Percentiles rank a stretch among this genome's conserved stretches.
Evolutionary conservation across 768 basidiomycete genomes (phyloP).

Genomic region (Termitomyces sp.): DNA sequence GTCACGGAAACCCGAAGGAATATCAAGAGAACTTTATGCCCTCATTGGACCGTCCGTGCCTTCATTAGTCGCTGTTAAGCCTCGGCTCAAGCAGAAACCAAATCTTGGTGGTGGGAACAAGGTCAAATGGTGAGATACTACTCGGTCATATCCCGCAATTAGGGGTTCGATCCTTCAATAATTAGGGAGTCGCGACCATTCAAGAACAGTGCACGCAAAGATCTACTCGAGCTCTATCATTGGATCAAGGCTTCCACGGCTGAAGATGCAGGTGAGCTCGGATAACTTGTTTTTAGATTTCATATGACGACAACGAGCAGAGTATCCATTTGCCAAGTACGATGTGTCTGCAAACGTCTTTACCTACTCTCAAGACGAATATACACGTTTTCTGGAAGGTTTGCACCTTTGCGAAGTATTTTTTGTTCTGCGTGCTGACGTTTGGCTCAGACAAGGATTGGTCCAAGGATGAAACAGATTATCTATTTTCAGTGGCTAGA

Average conservation of each 20-base stretch:
- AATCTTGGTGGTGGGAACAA: constrained; percentile 57
- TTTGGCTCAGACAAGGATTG: constrained; percentile 64
- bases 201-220: constrained; percentile 63
- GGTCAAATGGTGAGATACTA: constrained; percentile 58
- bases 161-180: background rate
- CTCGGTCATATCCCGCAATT: constrained; percentile 1
- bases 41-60: constrained; percentile 95
- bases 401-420: constrained; percentile 14
- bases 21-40: constrained; percentile 87
- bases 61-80: constrained; percentile 74
- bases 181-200: constrained; percentile 76
- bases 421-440: background rate
- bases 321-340: constrained; percentile 82
- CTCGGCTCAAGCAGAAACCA: constrained; percentile 83
- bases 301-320: constrained; percentile 27
- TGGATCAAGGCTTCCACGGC: constrained; percentile 71
- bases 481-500: constrained; percentile 74
- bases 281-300: background rate
- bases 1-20: constrained; percentile 77
- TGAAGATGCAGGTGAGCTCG: constrained; percentile 44
- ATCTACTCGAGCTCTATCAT: constrained; percentile 68
- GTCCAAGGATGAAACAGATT: constrained; percentile 92
- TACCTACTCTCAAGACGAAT: constrained; percentile 84
- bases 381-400: constrained; percentile 75
- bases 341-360: constrained; percentile 61